Percentiles rank a stretch among this genome's conserved stretches.
These are phyloP conservation scores for Fusarium torulosum DNA, from an alignment of 2,329 filamentous ascomycete genomes.

Conservation along the genomic window DNA sequence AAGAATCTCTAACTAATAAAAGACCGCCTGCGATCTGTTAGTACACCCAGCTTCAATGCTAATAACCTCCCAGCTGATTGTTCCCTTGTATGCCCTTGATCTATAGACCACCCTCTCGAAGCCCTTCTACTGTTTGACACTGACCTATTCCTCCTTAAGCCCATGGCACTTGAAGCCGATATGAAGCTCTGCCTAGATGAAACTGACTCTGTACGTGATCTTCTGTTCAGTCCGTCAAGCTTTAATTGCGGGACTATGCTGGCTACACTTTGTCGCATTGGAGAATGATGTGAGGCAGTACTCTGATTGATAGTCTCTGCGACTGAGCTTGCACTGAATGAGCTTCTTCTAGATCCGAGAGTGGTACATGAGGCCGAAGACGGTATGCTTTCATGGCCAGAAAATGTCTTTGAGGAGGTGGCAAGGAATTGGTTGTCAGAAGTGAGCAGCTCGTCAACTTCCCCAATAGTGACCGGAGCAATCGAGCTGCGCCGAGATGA, in stretches of 20 bases:
- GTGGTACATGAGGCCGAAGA: slow-evolving; percentile 1
- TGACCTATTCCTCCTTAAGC: slow-evolving; percentile 27
- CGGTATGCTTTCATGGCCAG: neutral
- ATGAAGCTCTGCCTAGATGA: slow-evolving; percentile 15
- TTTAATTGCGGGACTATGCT: slow-evolving; percentile 13
- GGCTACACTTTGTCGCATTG: slow-evolving; percentile 15
- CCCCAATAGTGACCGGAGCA: rapidly evolving
- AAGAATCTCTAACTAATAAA: no score
- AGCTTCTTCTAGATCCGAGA: slow-evolving; percentile 13
- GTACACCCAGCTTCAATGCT: slow-evolving; percentile 38
- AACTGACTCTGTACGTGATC: slow-evolving; percentile 4
- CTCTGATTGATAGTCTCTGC: neutral
- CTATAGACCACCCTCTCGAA: slow-evolving; percentile 10
- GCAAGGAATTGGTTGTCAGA: neutral
- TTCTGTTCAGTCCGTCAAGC: slow-evolving; percentile 18
- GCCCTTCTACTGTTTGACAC: neutral
- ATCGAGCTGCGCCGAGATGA: rapidly evolving
- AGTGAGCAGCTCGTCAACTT: neutral
- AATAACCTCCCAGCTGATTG: slow-evolving; percentile 29
- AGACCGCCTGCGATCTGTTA: slow-evolving; percentile 18
- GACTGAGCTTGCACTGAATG: slow-evolving; percentile 15
- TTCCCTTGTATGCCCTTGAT: slow-evolving; percentile 4
- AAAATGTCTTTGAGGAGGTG: neutral
- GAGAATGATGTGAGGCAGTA: neutral
- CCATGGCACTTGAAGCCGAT: neutral